Base-by-base conservation (phyloP, 176 grass and related monocot genomes). In the Triticum monococcum region DNA sequence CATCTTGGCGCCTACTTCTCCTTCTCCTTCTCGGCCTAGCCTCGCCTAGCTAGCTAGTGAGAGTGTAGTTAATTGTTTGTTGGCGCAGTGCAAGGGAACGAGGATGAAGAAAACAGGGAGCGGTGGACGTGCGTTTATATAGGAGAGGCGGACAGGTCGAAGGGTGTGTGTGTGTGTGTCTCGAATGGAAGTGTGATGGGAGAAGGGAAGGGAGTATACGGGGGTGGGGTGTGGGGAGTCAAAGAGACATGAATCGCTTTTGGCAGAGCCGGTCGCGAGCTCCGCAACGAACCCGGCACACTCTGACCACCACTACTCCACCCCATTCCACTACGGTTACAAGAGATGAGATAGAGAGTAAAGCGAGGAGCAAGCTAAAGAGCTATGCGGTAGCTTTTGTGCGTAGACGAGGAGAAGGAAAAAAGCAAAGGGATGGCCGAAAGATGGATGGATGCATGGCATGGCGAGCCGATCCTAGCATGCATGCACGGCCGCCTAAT, bases 171-270 rank as follows among this genome's bases (percentile, higher is more conserved):
- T 33, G 32, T 33, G 68, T 25, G 64, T 80, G 23, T 56, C 78
- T 64, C 46, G 16, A 57, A 10, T 68, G 14, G 41, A 12, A 72
- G 61, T 46, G 65, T 41, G 38, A 80, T 80, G 36, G 78, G 54
- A 59, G 54, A 23, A 48, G 79, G 38, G 26, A 18, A 10, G 64
- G n/a, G 37, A 26, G 13, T 18, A 8, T 17, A 46, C 11, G 7
- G 77, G 37, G 7, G 26, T 35, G 64, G 35, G 56, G 24, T 25
- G 83, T 66, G 67, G 28, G 68, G 85, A 83, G 86, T 85, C 86
- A 91, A 97, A 91, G 90, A 77, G 88, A 90, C 86, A 89, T 22
- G 86, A 78, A 81, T 86, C 41, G 86, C 88, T 92, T 92, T 97
- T 94, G 75, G 90, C 92, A 97, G 92, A 31, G 76, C 25, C 40